Conservation (phyloP, 352 stramenopile species). For the Peronospora farinosa region DNA sequence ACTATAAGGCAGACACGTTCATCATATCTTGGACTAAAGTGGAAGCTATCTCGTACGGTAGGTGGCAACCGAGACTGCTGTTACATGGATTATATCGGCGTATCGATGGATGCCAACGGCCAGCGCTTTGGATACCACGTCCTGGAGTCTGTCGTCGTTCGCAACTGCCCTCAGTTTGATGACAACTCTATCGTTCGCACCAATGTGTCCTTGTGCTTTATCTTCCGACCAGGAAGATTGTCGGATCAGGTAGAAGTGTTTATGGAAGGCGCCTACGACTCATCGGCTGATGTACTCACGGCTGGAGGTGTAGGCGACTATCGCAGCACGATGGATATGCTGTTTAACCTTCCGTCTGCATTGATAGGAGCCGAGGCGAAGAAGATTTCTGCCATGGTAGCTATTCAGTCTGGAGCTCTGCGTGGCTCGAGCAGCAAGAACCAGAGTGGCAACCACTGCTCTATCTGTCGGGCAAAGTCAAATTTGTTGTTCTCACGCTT, state of each 20-base stretch:
- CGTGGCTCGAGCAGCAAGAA: conserved; percentile 29
- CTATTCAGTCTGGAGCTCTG: conserved; percentile 32
- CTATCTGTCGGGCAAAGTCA: conserved; percentile 55
- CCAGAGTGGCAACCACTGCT: conserved; percentile 44
- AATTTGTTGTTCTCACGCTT: conserved; percentile 48
- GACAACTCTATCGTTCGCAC: conserved; percentile 74
- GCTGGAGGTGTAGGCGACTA: conserved; percentile 63
- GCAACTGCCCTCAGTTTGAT: conserved; percentile 56
- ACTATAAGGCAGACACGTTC: conserved; percentile 46
- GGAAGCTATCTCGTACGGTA: conserved; percentile 60
- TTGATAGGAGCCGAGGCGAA: conserved; percentile 53
- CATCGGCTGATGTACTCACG: conserved; percentile 47
- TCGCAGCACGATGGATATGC: conserved; percentile 60
- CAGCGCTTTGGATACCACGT: conserved; percentile 61
- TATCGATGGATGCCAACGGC: conserved; percentile 47
- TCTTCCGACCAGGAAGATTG: conserved; percentile 49
- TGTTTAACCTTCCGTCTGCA: conserved; percentile 42
- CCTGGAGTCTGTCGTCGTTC: conserved; percentile 53
- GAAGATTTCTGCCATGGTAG: conserved; percentile 59
- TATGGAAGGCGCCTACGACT: conserved; percentile 68
- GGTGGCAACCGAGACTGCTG: conserved; percentile 69
- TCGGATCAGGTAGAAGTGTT: conserved; percentile 60
- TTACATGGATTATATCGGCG: conserved; percentile 59
- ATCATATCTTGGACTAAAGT: conserved; percentile 67
- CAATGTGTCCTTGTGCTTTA: conserved; percentile 65